These are phyloP conservation scores for Beta corolliflora DNA, from an alignment of 179 eudicot species.

Conservation along the genomic window DNA sequence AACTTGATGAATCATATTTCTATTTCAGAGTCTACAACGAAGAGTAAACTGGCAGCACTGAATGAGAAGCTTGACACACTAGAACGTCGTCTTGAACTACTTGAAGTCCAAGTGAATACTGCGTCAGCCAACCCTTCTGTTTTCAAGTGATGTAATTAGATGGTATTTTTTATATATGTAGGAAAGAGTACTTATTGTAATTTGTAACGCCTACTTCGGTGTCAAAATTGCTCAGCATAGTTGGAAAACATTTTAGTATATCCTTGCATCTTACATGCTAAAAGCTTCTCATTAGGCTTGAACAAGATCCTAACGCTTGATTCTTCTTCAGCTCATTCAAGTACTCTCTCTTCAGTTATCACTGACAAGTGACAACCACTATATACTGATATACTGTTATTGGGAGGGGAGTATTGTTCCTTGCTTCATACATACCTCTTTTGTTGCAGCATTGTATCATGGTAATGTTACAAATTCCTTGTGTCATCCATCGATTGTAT, in stretches of 20 bases:
- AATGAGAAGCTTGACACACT: slow-evolving; percentile 94
- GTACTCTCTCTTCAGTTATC: neutral
- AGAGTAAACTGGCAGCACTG: slow-evolving; percentile 77
- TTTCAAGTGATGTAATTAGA: slow-evolving; percentile 38
- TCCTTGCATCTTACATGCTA: slow-evolving; percentile 21
- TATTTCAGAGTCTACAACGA: slow-evolving; percentile 89
- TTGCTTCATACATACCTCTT: too few species aligned
- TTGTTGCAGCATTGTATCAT: too few species aligned
- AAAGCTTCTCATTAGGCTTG: slow-evolving; percentile 8
- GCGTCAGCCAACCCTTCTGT: slow-evolving; percentile 82
- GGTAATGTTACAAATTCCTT: too few species aligned
- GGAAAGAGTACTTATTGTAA: slow-evolving; percentile 3
- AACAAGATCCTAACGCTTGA: neutral
- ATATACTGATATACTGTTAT: too few species aligned
- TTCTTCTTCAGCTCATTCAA: neutral
- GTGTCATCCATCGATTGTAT: too few species aligned
- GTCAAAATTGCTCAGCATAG: neutral
- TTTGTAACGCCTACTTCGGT: too few species aligned
- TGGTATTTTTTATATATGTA: neutral
- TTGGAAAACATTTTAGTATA: slow-evolving; percentile 2
- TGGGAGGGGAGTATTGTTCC: neutral
- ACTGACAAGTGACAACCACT: too few species aligned
- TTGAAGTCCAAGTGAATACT: slow-evolving; percentile 90
- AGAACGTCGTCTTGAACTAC: slow-evolving; percentile 88
- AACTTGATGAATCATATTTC: neutral